Evolutionary conservation across 2,329 filamentous ascomycete genomes (phyloP).

Genomic region (Sporothrix globosa): DNA sequence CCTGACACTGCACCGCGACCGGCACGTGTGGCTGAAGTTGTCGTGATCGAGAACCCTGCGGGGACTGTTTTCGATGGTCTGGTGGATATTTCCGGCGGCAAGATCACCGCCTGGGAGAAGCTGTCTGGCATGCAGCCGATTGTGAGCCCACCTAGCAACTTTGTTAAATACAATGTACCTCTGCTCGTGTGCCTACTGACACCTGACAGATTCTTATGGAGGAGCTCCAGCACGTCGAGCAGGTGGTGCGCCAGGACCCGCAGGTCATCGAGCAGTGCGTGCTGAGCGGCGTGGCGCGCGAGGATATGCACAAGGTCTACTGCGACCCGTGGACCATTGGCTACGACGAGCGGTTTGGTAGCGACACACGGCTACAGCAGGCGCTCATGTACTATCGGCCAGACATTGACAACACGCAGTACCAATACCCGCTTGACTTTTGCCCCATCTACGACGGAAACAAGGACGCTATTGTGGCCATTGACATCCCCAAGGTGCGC

Average conservation of each 20-base stretch:
- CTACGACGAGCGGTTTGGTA: conserved; percentile 88
- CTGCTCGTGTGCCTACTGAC: background rate
- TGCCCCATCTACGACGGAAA: conserved; percentile 88
- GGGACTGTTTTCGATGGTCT: conserved; percentile 83
- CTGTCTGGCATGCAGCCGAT: conserved; percentile 80
- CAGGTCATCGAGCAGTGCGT: conserved; percentile 90
- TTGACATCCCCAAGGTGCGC: conserved; percentile 78
- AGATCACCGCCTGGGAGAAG: conserved; percentile 73
- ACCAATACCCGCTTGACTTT: conserved; percentile 89
- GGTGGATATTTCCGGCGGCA: conserved; percentile 69
- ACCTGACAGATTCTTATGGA: conserved; percentile 77
- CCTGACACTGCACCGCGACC: conserved; percentile 65
- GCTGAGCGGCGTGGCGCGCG: conserved; percentile 75
- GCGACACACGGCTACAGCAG: conserved; percentile 77
- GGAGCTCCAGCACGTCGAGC: conserved; percentile 80
- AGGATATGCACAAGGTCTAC: conserved; percentile 94
- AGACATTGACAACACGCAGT: conserved; percentile 82
- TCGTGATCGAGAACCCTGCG: conserved; percentile 71
- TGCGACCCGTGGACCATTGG: conserved; percentile 97
- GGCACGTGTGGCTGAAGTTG: conserved; percentile 75
- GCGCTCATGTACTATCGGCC: conserved; percentile 95
- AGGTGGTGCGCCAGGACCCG: conserved; percentile 72
- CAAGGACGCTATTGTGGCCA: conserved; percentile 76
- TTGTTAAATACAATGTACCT: too few species aligned
- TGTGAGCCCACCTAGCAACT: conserved; percentile 48